Base-by-base conservation (phyloP, 2,329 filamentous ascomycete species). In the Colletotrichum echinochloae region DNA sequence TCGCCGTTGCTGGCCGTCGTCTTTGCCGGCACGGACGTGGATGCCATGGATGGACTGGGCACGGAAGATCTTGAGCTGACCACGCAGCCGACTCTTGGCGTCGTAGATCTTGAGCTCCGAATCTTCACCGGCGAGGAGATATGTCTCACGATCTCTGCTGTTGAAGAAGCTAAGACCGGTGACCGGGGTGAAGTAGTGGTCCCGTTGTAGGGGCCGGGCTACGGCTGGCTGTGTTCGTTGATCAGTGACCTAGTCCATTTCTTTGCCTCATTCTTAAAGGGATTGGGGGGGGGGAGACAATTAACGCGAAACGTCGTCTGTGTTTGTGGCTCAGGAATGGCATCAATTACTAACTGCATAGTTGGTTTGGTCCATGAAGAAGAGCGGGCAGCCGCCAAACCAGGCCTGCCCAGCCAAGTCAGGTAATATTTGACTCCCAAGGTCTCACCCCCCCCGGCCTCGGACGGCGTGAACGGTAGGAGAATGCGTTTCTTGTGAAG, bases 21-120 rank as follows among this genome's bases (percentile, higher is more conserved):
- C n/a, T 14, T 65, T 56, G 2, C 54, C 66, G 28, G 71, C 71
- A 74, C 78, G 61, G 76, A 89, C 80, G n/a, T 84, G 80, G 64
- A 95, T 89, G 3, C 93, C 93, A 79, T 96, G 94, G 60, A 96
- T 89, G 3, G 89, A 83, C 77, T 95, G 92, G n/a, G 85, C 85
- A 20, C 80, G 76, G 76, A 96, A 95, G 37, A 94, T 80, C 30
- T 79, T 79, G 60, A 87, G 76, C 59, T 81, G 81, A 60, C 80
- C 82, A 41, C 84, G 73, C 12, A 84, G 77, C 28, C 71, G 77
- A 5, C 77, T 80, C 18, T 74, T 75, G 9, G 81, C 75, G 67
- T 86, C 80, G 75, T 89, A 90, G 62, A 91, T 75, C 39, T 84
- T 85, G 39, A 92, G 79, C 72, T 85, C 83, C 11, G 85, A 85